Base-by-base conservation (phyloP, 179 eudicot genomes). In the Spergularia azorica region DNA sequence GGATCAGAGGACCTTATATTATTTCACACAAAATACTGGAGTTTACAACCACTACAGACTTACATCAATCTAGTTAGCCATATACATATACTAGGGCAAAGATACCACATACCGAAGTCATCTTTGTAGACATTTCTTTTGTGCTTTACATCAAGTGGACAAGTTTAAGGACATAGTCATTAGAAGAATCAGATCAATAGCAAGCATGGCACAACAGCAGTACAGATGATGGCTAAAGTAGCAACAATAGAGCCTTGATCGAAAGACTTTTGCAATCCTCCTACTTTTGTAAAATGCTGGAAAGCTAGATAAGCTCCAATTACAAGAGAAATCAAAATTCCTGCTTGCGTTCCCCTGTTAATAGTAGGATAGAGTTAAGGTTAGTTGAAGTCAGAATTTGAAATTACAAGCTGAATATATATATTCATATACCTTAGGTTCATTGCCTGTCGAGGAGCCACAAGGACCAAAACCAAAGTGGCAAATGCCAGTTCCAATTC, bases 401-500 rank as follows among this genome's bases (percentile, higher is more conserved):
- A 46, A 11, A 14, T 21, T 63, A 38, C 18, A 63, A 17, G 16
- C 41, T 32, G 3, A 16, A 38, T 9, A n/a, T 36, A 67, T 61
- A 51, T 36, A 36, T 36, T 36, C 39, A 36, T 36, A 46, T 79
- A 91, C 98, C 97, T 95, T 60, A 95, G 82, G 84, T 83, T 91
- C 86, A 86, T 83, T 71, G 90, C 85, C 78, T 88, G 90, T 55
- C 78, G 80, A 67, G 98, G 97, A 72, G 97, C 89, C 79, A 88
- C 90, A 51, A 95, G 85, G 56, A 91, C 88, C 89, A 93, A 67
- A 64, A 95, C 83, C 62, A 93, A 76, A 62, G 92, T 73, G 59
- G 84, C 36, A 72, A 95, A 93, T 76, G 97, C 97, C 76, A 95
- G 84, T 83, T 95, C 97, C 83, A 95, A 82, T 79, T 91, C 97